A percentile compares a stretch with the other conserved stretches of the same genome.
phyloP scores from a whole-genome alignment of 805 yeast genomes.

The Debaryomyces maramus region DNA sequence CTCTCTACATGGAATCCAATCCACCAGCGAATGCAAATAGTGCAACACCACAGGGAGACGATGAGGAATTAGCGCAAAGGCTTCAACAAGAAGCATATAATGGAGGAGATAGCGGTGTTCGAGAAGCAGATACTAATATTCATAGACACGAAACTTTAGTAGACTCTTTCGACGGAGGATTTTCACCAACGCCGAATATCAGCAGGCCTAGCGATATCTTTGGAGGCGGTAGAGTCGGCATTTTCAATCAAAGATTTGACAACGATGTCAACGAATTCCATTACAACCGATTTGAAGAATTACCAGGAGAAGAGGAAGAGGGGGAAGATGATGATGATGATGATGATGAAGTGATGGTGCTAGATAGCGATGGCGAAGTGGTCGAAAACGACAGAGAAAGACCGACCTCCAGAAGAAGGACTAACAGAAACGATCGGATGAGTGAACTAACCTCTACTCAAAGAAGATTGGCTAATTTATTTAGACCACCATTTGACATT shows the following conservation, averaged over 20 bases:
- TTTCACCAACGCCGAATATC: slow-evolving; percentile 4
- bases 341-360: slow-evolving; percentile 27
- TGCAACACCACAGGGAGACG: slow-evolving; percentile 17
- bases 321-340: slow-evolving; percentile 37
- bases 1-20: slow-evolving; percentile 67
- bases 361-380: slow-evolving; percentile 32
- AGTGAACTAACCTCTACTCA: slow-evolving; percentile 50
- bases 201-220: slow-evolving; percentile 43
- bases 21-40: slow-evolving; percentile 12
- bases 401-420: slow-evolving; percentile 28
- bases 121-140: slow-evolving; percentile 73
- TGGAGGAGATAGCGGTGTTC: slow-evolving; percentile 27
- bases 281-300: slow-evolving; percentile 14
- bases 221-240: slow-evolving; percentile 49
- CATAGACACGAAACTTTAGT: slow-evolving; percentile 76
- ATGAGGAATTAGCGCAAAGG: slow-evolving; percentile 58
- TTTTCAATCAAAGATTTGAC: slow-evolving; percentile 59
- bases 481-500: slow-evolving; percentile 92
- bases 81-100: slow-evolving; percentile 64
- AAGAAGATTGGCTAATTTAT: slow-evolving; percentile 73
- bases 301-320: slow-evolving; percentile 24
- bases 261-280: slow-evolving; percentile 36
- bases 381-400: slow-evolving; percentile 14
- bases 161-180: slow-evolving; percentile 32
- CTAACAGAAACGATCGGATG: slow-evolving; percentile 22